Conservation (phyloP, 2,329 filamentous ascomycete genomes). For the Aspergillus cejpii region DNA sequence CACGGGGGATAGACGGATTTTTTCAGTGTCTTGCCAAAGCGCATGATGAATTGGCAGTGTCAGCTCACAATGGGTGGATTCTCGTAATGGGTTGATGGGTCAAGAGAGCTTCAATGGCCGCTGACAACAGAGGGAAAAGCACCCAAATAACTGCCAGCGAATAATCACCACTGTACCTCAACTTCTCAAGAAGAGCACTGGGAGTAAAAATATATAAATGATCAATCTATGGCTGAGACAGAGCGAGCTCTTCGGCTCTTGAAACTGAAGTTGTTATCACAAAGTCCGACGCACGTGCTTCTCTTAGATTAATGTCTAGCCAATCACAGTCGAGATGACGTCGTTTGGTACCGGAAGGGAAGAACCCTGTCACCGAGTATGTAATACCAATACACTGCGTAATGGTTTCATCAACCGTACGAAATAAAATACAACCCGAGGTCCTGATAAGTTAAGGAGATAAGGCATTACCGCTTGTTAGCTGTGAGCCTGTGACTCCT, state of each 20-base stretch:
- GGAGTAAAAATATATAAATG: no score
- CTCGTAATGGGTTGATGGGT: neutral
- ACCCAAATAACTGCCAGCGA: no score
- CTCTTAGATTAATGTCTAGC: slow-evolving; percentile 1
- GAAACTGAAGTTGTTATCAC: neutral
- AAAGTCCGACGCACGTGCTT: slow-evolving; percentile 4
- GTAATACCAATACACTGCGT: neutral
- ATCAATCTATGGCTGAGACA: no score
- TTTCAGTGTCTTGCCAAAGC: slow-evolving; percentile 84
- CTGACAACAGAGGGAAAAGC: no score
- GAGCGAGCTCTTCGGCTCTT: neutral
- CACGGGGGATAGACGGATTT: slow-evolving; percentile 76
- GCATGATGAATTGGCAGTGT: slow-evolving; percentile 54
- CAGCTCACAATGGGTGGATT: neutral
- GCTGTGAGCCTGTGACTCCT: neutral
- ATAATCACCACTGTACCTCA: no score
- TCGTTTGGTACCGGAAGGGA: neutral
- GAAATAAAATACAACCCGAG: neutral
- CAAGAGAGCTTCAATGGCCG: no score
- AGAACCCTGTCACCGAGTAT: neutral
- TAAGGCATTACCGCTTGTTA: neutral
- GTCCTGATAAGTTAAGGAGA: neutral
- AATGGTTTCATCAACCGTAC: neutral
- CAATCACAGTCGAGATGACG: neutral
- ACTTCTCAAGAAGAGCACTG: no score